Conservation (phyloP, 345 rosid species). For the Jatropha curcas region DNA sequence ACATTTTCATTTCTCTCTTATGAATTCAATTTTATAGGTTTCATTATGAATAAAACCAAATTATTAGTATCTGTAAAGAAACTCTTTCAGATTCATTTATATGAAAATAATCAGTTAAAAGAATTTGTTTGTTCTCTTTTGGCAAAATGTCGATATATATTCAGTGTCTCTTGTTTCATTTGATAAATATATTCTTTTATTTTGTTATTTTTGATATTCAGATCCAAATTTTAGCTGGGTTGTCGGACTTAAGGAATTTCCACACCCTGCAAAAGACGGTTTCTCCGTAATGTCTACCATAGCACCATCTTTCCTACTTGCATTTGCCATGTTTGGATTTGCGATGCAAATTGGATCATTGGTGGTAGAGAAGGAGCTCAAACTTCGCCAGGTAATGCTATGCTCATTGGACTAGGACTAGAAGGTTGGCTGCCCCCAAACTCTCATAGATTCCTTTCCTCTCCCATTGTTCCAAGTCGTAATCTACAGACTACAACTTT, state of each 20-base stretch:
- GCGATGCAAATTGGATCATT: conserved; percentile 78
- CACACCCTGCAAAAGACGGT: conserved; percentile 66
- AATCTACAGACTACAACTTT: neutral
- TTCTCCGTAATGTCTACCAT: conserved; percentile 45
- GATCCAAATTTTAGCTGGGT: conserved; percentile 70
- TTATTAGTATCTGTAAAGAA: no score
- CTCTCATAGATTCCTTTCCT: neutral
- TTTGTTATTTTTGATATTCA: conserved; percentile 33
- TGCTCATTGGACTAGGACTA: conserved; percentile 9
- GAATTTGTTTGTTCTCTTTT: conserved; percentile 1
- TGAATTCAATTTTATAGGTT: no score
- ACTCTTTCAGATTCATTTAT: no score
- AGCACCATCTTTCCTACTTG: conserved; percentile 89
- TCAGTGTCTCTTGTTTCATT: neutral
- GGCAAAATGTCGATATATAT: neutral
- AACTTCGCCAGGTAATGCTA: conserved; percentile 81
- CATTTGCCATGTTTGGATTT: conserved; percentile 85
- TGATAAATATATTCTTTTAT: neutral
- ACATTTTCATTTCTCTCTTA: no score
- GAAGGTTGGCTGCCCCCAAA: neutral
- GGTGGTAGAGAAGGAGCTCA: conserved; percentile 87
- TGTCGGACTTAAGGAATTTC: conserved; percentile 75
- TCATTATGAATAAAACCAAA: no score
- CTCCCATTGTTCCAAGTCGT: neutral
- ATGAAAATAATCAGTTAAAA: no score